Percentiles rank a stretch among this genome's conserved stretches.
phyloP scores from a whole-genome alignment of 2,329 filamentous ascomycete species.

The Diaporthe sp. region DNA sequence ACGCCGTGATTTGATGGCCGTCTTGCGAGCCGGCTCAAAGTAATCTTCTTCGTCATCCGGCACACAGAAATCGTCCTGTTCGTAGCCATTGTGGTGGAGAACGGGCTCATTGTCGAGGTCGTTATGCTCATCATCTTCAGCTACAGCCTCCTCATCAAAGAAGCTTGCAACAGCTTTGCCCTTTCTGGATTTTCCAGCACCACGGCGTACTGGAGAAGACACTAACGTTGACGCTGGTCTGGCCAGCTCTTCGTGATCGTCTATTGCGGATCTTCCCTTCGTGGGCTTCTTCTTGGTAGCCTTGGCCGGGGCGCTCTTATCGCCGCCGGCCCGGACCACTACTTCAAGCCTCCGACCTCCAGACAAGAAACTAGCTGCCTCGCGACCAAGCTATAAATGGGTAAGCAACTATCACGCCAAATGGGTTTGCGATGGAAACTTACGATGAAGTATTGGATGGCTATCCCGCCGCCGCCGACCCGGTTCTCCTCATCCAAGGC shows the following conservation, averaged over 20 bases:
- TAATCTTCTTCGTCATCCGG: conserved; percentile 52
- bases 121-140: conserved; percentile 50
- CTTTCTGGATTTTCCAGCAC: conserved; percentile 45
- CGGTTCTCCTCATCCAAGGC: conserved; percentile 78
- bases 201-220: conserved; percentile 60
- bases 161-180: conserved; percentile 42
- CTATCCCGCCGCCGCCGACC: conserved; percentile 64
- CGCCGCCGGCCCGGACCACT: conserved; percentile 49
- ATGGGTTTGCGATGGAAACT: conserved; percentile 46
- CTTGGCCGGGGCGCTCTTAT: conserved; percentile 45
- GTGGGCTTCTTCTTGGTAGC: conserved; percentile 47
- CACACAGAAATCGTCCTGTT: conserved; percentile 52
- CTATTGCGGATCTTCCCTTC: conserved; percentile 39
- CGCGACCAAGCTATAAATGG: conserved; percentile 15
- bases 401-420: not conserved
- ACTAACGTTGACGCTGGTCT: conserved; percentile 56
- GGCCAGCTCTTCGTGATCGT: conserved; percentile 39
- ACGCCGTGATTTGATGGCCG: conserved; percentile 44
- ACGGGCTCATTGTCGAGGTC: conserved; percentile 48
- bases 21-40: conserved; percentile 55
- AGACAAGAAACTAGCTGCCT: conserved; percentile 49
- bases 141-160: conserved; percentile 38
- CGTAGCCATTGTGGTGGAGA: conserved; percentile 56
- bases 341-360: conserved; percentile 56
- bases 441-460: conserved; percentile 78